Base-by-base conservation (phyloP, 2,329 filamentous ascomycete species). In the Epichloe elymi region DNA sequence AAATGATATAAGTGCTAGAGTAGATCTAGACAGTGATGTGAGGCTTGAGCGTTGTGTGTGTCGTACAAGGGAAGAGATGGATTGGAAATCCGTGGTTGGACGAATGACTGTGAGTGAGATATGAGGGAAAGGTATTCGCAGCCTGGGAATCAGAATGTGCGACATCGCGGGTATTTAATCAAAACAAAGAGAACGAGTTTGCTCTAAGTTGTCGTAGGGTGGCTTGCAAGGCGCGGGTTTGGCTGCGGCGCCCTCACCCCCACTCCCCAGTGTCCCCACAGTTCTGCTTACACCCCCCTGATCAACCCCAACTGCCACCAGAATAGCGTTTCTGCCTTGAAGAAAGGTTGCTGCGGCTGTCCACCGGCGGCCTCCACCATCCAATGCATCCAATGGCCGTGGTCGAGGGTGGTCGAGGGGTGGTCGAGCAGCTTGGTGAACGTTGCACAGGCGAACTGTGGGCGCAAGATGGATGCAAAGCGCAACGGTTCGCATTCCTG, bases 401-500 rank as follows among this genome's bases (percentile, higher is more conserved):
- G 26, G 19, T 49, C 26, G 26, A 12, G 20, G 26, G 23, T 7
- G 11, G n/a, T 4, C 41, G 26, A 12, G 23, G 20, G 4, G 20
- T 19, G 10, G 15, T 8, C 41, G 26, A 12, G 26, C 26, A 7
- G 26, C 26, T 10, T 30, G 26, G 26, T 30, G 3, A 8, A 30
- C 3, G 26, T 30, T 10, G 7, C 33, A 19, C 10, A 38, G 41
- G 41, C 33, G 44, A 40, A 50, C 36, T 23, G 26, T 23, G 33
- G 45, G 23, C 51, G 52, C 44, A 39, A 46, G n/a, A 52, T 46
- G 50, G n/a, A 52, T 49, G 50, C 45, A 44, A 36, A 19, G 39
- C 47, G 43, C 12, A 39, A 12, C n/a, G 19, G 42, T 35, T 36
- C 37, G 23, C 41, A 23, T 30, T 30, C 46, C 5, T n/a, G 10